phyloP scores from a whole-genome alignment of 1,284 basidiomycete genomes.

The Ustilago lituana region DNA sequence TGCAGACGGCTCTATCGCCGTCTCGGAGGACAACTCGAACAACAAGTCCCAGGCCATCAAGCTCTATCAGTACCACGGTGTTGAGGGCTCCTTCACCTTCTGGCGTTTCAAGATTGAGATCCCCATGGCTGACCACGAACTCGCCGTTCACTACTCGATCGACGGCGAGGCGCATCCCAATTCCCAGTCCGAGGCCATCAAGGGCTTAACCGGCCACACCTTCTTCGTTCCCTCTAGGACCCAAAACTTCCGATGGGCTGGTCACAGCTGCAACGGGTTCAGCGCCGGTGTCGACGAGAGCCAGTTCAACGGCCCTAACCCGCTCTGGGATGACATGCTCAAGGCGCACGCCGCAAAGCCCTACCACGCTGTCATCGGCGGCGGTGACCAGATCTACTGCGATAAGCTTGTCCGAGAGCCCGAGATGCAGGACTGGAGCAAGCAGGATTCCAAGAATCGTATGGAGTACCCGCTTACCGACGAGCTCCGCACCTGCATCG shows the following conservation, averaged over 20 bases:
- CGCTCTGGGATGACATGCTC: conserved; percentile 91
- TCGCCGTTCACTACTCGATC: conserved; percentile 77
- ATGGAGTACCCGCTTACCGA: conserved; percentile 75
- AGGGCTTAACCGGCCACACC: conserved; percentile 72
- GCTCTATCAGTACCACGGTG: conserved; percentile 80
- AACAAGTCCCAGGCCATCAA: conserved; percentile 73
- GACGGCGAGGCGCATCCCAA: conserved; percentile 60
- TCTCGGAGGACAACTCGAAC: conserved; percentile 33
- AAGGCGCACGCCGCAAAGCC: conserved; percentile 80
- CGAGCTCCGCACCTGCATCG: conserved; percentile 81
- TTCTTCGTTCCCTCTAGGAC: conserved; percentile 84
- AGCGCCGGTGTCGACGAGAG: conserved; percentile 70
- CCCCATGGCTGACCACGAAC: conserved; percentile 78
- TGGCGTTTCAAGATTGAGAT: conserved; percentile 92
- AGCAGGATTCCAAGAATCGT: conserved; percentile 76
- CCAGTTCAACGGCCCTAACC: conserved; percentile 67
- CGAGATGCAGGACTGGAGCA: conserved; percentile 80
- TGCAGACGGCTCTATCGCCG: conserved; percentile 31
- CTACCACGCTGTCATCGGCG: conserved; percentile 85
- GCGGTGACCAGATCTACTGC: conserved; percentile 69
- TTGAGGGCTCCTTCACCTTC: conserved; percentile 81
- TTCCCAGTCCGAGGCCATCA: conserved; percentile 46
- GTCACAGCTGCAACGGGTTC: conserved; percentile 78
- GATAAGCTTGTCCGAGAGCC: conserved; percentile 60
- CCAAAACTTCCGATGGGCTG: conserved; percentile 91